Base-by-base conservation (phyloP, 768 basidiomycete species). In the Tubosaeta brunneosetosa region DNA sequence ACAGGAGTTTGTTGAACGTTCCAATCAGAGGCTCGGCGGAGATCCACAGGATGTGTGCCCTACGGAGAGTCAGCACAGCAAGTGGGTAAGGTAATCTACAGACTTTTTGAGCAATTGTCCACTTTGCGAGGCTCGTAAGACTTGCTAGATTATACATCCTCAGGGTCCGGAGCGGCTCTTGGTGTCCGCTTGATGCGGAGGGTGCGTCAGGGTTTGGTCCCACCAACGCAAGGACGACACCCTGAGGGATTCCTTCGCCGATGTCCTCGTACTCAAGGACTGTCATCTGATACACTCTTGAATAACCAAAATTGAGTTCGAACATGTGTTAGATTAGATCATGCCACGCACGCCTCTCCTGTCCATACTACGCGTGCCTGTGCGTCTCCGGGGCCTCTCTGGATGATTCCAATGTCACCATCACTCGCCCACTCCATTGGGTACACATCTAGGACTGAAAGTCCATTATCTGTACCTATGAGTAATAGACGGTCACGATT, bases 111-210 rank as follows among this genome's bases (percentile, higher is more conserved):
- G 83, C 71, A 16, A 85, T 70, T 0, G 81, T 76, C 86, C 86
- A 92, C 61, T 82, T 84, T 2, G 86, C 88, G 12, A 93, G 76
- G 59, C 79, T 91, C 9, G 79, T 77, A 6, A 93, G 69, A 63
- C 89, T 89, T 17, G 82, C 74, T 17, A 93, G 74, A 61, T 84
- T 92, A 66, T 93, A 93, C 89, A 93, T 91, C 37, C 91, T 81
- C 37, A 91, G 68, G 7, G 75, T 73, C 44, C 83, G 76, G 36
- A 74, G 60, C 7, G 75, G 66, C 57, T 88, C 86, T 47, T 76
- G 68, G 34, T 88, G 83, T 53, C 78, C 81, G 37, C 46, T 61
- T 44, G 63, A 59, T 31, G 64, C 63, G 27, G 62, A 60, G 2
- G 73, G 67, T 5, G 77, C 74, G 19, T 81, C 80, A 3, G 73